phyloP scores from a whole-genome alignment of 2,329 filamentous ascomycete species.

The Neopestalotiopsis sp. region DNA sequence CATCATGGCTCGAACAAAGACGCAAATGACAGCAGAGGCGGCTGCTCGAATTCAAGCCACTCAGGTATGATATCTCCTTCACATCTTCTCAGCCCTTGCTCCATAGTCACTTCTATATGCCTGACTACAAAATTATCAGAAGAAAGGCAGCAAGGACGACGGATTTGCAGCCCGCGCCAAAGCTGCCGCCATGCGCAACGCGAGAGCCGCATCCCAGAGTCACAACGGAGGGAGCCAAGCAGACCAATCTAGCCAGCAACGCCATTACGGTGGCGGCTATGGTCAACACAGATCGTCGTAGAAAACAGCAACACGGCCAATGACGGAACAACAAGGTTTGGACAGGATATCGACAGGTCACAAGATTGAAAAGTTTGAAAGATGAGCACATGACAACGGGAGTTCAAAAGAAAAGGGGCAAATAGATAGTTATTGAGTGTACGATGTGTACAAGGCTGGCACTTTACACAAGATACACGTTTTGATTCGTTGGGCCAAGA shows the following conservation, averaged over 20 bases:
- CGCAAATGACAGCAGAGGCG: slow-evolving; percentile 10
- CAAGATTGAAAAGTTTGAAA: background rate
- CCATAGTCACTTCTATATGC: background rate
- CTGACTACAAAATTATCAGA: background rate
- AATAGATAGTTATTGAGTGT: background rate
- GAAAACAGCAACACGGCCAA: no score
- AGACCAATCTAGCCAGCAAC: background rate
- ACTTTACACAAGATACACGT: background rate
- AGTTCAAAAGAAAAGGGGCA: background rate
- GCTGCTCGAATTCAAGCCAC: slow-evolving; percentile 13
- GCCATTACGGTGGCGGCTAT: background rate
- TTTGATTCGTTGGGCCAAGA: background rate
- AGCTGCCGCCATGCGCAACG: slow-evolving; percentile 11
- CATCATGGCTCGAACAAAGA: slow-evolving; percentile 9
- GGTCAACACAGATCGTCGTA: background rate
- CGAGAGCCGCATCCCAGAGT: background rate
- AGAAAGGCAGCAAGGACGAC: background rate
- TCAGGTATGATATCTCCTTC: background rate
- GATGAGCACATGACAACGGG: background rate
- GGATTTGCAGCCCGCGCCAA: slow-evolving; percentile 10
- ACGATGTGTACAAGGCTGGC: background rate
- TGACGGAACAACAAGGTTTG: background rate
- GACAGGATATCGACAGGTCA: no score
- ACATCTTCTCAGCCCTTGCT: no score
- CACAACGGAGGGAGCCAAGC: background rate